A percentile compares a stretch with the other conserved stretches of the same genome.
Evolutionary conservation across 2,329 filamentous ascomycete species (phyloP).

Genomic region (Polychaeton citri): DNA sequence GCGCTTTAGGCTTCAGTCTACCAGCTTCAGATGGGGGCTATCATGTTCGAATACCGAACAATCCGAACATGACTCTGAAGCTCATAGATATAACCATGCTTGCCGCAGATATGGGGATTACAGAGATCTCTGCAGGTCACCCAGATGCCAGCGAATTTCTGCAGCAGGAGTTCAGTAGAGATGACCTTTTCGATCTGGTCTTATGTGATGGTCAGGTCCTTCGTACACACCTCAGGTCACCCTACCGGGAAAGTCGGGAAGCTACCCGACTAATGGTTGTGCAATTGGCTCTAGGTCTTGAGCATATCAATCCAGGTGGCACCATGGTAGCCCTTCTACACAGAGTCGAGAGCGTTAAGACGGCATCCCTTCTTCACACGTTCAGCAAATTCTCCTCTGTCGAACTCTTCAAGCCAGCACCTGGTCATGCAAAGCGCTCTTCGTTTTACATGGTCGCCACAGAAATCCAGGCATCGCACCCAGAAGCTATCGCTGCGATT

Average conservation of each 20-base stretch:
- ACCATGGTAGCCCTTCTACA: slow-evolving; percentile 41
- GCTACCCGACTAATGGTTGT: slow-evolving; percentile 8
- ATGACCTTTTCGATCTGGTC: slow-evolving; percentile 29
- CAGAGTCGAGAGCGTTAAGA: slow-evolving; percentile 25
- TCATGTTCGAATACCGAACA: slow-evolving; percentile 5
- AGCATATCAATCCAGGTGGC: slow-evolving; percentile 33
- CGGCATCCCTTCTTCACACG: slow-evolving; percentile 3
- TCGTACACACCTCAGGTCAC: slow-evolving; percentile 12
- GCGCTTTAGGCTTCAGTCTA: background rate
- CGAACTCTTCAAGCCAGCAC: slow-evolving; percentile 10
- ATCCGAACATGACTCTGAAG: slow-evolving; percentile 17
- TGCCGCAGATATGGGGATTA: slow-evolving; percentile 24
- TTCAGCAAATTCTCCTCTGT: slow-evolving; percentile 9
- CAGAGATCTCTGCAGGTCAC: slow-evolving; percentile 8
- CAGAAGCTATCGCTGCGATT: slow-evolving; percentile 2
- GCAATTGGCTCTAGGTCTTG: slow-evolving; percentile 34
- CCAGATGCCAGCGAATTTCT: slow-evolving; percentile 9
- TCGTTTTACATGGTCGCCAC: slow-evolving; percentile 13
- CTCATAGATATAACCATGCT: slow-evolving; percentile 41
- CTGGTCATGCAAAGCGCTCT: slow-evolving; percentile 8
- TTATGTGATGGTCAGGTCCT: slow-evolving; percentile 37
- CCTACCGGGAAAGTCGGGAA: slow-evolving; percentile 17
- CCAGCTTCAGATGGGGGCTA: background rate
- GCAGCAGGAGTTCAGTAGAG: slow-evolving; percentile 7
- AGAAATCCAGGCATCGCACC: slow-evolving; percentile 4